Evolutionary conservation across 2,329 filamentous ascomycete genomes (phyloP).

Genomic region (Fusarium miscanthi): DNA sequence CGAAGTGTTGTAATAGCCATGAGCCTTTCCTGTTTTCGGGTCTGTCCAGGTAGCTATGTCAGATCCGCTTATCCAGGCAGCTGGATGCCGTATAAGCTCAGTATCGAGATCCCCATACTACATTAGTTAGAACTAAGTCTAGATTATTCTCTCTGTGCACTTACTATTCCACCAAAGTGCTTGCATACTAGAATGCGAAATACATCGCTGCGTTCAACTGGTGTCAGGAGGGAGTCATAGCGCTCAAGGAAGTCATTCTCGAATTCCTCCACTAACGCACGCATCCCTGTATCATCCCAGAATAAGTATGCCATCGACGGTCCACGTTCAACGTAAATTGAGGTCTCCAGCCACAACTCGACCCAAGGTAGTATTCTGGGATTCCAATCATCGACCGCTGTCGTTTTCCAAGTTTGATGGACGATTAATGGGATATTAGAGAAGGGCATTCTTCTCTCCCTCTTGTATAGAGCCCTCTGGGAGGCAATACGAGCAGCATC

Average conservation of each 20-base stretch:
- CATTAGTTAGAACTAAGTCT: background rate
- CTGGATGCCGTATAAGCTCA: background rate
- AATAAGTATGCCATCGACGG: conserved; percentile 1
- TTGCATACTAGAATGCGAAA: conserved; percentile 6
- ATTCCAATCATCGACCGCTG: background rate
- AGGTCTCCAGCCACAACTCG: background rate
- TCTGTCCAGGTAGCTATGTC: background rate
- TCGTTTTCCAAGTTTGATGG: conserved; percentile 6
- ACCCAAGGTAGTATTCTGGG: background rate
- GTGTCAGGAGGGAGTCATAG: background rate
- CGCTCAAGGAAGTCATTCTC: background rate
- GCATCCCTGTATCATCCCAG: conserved; percentile 4
- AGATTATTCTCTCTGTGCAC: fast-evolving
- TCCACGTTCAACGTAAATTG: background rate
- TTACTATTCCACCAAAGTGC: background rate
- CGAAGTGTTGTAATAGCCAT: background rate
- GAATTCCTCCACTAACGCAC: background rate
- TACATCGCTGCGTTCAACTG: background rate
- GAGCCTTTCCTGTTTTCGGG: background rate
- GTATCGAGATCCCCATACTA: conserved; percentile 3
- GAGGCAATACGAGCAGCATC: background rate
- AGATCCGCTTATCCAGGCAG: background rate
- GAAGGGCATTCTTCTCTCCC: background rate
- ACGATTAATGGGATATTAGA: background rate
- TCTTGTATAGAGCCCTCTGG: background rate